These are phyloP conservation scores for Pichia sp. DNA, from an alignment of 1,139 yeast genomes.

Conservation along the genomic window DNA sequence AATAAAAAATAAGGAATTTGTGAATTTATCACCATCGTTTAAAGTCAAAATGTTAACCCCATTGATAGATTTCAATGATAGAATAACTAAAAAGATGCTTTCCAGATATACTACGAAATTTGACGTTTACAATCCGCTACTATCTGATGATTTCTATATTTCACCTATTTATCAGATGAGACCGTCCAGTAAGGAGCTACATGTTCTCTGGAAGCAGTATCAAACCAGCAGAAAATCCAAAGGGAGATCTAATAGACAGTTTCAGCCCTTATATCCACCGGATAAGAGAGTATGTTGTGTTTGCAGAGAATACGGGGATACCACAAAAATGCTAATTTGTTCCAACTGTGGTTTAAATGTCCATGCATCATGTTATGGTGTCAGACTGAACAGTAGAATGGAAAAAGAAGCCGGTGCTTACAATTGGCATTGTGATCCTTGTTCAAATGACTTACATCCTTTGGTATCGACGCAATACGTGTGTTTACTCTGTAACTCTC, in stretches of 20 bases:
- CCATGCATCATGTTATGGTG: conserved; percentile 71
- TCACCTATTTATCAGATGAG: conserved; percentile 23
- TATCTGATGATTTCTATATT: conserved; percentile 11
- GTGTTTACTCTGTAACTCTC: conserved; percentile 64
- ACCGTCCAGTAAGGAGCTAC: conserved; percentile 23
- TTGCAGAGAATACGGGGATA: conserved; percentile 44
- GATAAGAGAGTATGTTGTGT: conserved; percentile 47
- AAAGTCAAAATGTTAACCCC: conserved; percentile 12
- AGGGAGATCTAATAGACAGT: conserved; percentile 7
- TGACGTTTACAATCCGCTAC: conserved; percentile 24
- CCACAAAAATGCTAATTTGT: conserved; percentile 48
- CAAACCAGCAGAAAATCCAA: conserved; percentile 16
- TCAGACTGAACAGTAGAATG: conserved; percentile 29
- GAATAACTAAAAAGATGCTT: conserved; percentile 15
- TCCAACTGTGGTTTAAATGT: conserved; percentile 65
- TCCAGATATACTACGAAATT: conserved; percentile 27
- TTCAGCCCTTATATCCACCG: conserved; percentile 27
- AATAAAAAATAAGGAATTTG: conserved; percentile 6
- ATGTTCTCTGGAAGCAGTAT: conserved; percentile 22
- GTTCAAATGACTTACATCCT: conserved; percentile 68
- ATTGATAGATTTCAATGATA: conserved; percentile 11
- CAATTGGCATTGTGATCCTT: conserved; percentile 81
- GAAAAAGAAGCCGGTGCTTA: conserved; percentile 23
- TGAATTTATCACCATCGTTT: conserved; percentile 8
- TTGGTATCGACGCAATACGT: conserved; percentile 52